Conservation (phyloP, 2,329 filamentous ascomycete genomes). For the Clonostachys byssicola region DNA sequence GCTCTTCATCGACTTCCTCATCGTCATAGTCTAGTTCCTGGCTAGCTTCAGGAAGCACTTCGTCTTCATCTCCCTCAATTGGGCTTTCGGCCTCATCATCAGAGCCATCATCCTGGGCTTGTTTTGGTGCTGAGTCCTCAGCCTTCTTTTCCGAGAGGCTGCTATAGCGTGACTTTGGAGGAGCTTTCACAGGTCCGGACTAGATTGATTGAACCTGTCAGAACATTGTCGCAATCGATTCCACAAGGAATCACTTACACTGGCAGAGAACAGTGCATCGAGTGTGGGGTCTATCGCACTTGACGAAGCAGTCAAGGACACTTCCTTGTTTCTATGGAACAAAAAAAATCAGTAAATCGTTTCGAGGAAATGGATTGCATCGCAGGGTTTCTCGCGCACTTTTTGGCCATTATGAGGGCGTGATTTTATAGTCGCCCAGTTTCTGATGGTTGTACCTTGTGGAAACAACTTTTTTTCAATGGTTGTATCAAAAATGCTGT, state of each 20-base stretch:
- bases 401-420: no score
- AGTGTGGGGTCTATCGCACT: conserved; percentile 65
- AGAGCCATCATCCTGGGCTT: conserved; percentile 3
- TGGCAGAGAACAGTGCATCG: conserved; percentile 66
- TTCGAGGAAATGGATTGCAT: no score
- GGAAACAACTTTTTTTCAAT: no score
- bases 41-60: conserved; percentile 17
- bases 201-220: conserved; percentile 16
- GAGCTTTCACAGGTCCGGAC: conserved; percentile 46
- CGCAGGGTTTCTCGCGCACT: no score
- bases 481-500: no score
- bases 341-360: conserved; percentile 8
- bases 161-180: conserved; percentile 38
- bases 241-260: conserved; percentile 48
- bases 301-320: conserved; percentile 32
- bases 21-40: conserved; percentile 13
- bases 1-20: conserved; percentile 18
- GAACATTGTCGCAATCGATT: not conserved
- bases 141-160: conserved; percentile 27
- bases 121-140: conserved; percentile 11
- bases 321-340: conserved; percentile 24
- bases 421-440: no score
- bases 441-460: no score
- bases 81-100: conserved; percentile 9
- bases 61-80: conserved; percentile 21